Conservation (phyloP, 306 rosid genomes). For the Rubus idaeus region DNA sequence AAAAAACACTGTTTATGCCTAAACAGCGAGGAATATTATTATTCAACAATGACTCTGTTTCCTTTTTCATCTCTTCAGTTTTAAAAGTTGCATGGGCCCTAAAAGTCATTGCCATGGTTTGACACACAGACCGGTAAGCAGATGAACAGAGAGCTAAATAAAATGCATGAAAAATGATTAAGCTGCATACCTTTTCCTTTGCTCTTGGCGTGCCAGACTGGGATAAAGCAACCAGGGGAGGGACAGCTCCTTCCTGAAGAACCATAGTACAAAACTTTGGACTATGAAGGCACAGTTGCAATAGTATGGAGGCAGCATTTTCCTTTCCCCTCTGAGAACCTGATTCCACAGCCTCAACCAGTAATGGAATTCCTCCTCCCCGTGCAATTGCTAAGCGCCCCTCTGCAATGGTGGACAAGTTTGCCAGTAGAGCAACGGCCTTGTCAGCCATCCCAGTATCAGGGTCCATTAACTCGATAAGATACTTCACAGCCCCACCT, state of each 20-base stretch:
- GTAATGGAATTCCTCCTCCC: constrained; percentile 76
- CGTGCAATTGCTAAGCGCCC: constrained; percentile 65
- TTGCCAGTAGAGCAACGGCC: constrained; percentile 86
- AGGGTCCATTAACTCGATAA: constrained; percentile 70
- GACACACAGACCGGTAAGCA: neutral
- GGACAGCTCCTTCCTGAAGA: constrained; percentile 98
- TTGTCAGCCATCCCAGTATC: constrained; percentile 81
- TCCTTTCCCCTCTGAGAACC: constrained; percentile 93
- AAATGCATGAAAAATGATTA: constrained; percentile 10
- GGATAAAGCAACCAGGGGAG: constrained; percentile 88
- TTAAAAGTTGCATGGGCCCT: neutral
- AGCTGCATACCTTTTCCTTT: constrained; percentile 77
- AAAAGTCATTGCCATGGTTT: neutral
- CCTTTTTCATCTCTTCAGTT: neutral
- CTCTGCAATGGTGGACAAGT: constrained; percentile 78
- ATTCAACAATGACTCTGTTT: neutral
- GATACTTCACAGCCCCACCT: constrained; percentile 84
- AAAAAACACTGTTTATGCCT: neutral
- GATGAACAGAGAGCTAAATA: constrained; percentile 2
- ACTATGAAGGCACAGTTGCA: constrained; percentile 86
- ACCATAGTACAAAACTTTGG: constrained; percentile 72
- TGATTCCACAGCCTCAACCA: constrained; percentile 79
- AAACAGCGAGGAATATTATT: neutral
- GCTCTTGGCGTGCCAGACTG: constrained; percentile 92
- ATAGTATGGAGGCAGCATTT: constrained; percentile 77